A percentile compares a stretch with the other conserved stretches of the same genome.
Conservation (phyloP, 768 basidiomycete species). For the Gyrodon lividus region DNA sequence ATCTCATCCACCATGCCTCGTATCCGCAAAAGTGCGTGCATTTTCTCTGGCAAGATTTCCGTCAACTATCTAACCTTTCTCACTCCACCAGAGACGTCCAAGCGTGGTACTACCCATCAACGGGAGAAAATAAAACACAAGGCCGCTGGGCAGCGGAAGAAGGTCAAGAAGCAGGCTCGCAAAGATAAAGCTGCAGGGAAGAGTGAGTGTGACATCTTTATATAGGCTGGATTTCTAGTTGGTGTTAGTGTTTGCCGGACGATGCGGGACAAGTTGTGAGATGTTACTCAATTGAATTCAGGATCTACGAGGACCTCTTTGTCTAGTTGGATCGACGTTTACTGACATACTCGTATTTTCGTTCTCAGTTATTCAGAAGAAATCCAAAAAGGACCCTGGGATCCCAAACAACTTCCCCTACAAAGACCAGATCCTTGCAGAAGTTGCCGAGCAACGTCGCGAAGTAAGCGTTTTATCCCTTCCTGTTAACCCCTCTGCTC, state of each 20-base stretch:
- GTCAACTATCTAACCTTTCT: slow-evolving; percentile 3
- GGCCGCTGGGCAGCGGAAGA: slow-evolving; percentile 72
- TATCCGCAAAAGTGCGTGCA: slow-evolving; percentile 63
- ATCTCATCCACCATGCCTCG: slow-evolving; percentile 49
- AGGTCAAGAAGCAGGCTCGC: slow-evolving; percentile 70
- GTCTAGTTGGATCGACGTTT: not conserved
- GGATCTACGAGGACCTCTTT: not conserved
- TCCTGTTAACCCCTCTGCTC: not conserved
- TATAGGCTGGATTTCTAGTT: no score
- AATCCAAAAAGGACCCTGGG: slow-evolving; percentile 75
- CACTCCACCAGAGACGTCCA: slow-evolving; percentile 71
- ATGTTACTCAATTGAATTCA: no score
- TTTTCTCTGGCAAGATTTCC: not conserved
- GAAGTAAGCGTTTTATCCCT: slow-evolving; percentile 43
- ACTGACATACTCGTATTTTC: not conserved
- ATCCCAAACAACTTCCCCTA: slow-evolving; percentile 92
- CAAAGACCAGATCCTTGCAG: slow-evolving; percentile 92
- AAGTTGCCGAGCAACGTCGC: slow-evolving; percentile 80
- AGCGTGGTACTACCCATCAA: slow-evolving; percentile 69
- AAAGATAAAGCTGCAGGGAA: slow-evolving; percentile 81
- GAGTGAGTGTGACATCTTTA: slow-evolving; percentile 43
- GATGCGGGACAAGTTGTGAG: no score
- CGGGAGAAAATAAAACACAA: slow-evolving; percentile 75
- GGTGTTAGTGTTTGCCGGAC: no score
- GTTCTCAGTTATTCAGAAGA: slow-evolving; percentile 39